Base-by-base conservation (phyloP, 2,329 filamentous ascomycete species). In the Dactylellina leptospora region DNA sequence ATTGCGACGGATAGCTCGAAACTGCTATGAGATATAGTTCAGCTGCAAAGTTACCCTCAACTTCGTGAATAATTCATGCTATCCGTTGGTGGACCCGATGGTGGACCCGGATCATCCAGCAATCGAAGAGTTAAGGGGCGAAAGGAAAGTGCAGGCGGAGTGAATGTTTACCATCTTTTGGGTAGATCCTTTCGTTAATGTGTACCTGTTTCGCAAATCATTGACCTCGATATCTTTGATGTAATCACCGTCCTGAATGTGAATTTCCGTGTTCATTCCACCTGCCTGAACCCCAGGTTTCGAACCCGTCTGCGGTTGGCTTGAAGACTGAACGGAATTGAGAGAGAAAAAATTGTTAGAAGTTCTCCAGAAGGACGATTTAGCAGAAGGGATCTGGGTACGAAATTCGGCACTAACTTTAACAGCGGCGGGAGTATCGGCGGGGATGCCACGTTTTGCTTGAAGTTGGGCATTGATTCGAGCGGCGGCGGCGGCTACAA, bases 201-300 rank as follows among this genome's bases (percentile, higher is more conserved):
- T 90, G 81, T 99, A 99, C 77, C 93, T 91, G 80, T 97, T 99
- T 75, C 93, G 90, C 78, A 97, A 83, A 81, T 97, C 93, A 81
- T 99, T 99, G 83, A 99, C 92, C 83, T 97, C 95, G 78, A 99
- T 96, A 79, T 99, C 95, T 81, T 96, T 95, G 82, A 99, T 97
- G 80, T 91, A 97, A 82, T 99, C 95, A 77, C 95, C 95, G 79
- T 97, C 95, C 74, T 93, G 90, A 77, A 96, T 90, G 79, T 97
- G 97, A 80, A 96, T 90, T 78, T 96, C 92, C 77, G 89, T 88
- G 77, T 93, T 92, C 80, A 96, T 85, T 73, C 87, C 87, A 40
- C 84, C 59, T 10, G 48, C 45, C 27, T 30, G 33, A 8, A 47
- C 33, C 8, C 51, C 60, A n/a, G 68, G 45, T 36, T 71, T 72